Evolutionary conservation across 164 flowering plant genomes (phyloP).

Genomic region (Amborella trichopoda): DNA sequence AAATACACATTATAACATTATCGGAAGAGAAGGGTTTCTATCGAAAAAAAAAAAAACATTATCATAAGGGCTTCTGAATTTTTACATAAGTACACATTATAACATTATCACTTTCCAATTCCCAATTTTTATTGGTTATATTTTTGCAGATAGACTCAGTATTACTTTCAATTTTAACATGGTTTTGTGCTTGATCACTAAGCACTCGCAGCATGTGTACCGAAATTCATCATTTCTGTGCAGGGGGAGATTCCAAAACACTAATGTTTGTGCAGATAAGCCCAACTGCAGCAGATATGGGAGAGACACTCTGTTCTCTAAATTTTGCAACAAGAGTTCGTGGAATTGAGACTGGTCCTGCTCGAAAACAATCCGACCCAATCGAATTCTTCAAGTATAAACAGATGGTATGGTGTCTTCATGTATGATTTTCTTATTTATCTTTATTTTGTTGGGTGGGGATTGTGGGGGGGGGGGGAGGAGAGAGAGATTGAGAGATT

Average conservation of each 20-base stretch:
- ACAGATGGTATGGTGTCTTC: constrained; percentile 47
- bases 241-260: constrained; percentile 85
- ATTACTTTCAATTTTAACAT: neutral
- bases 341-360: constrained; percentile 84
- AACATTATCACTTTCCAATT: neutral
- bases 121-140: neutral
- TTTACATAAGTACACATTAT: neutral
- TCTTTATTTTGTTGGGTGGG: neutral
- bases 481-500: neutral
- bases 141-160: neutral
- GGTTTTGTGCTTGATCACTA: neutral
- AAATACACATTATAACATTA: too few species aligned
- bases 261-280: constrained; percentile 84
- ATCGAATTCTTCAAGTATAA: constrained; percentile 62
- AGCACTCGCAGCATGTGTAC: too few species aligned
- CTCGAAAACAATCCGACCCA: constrained; percentile 67
- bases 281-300: constrained; percentile 53
- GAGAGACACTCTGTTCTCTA: constrained; percentile 66
- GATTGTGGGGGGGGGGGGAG: neutral
- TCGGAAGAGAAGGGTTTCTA: too few species aligned
- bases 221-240: neutral
- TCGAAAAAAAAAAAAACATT: too few species aligned
- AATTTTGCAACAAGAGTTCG: constrained; percentile 85
- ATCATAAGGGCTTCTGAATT: neutral
- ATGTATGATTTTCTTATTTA: neutral